phyloP scores from a whole-genome alignment of 345 rosid species.

The Eucalyptus sp. region DNA sequence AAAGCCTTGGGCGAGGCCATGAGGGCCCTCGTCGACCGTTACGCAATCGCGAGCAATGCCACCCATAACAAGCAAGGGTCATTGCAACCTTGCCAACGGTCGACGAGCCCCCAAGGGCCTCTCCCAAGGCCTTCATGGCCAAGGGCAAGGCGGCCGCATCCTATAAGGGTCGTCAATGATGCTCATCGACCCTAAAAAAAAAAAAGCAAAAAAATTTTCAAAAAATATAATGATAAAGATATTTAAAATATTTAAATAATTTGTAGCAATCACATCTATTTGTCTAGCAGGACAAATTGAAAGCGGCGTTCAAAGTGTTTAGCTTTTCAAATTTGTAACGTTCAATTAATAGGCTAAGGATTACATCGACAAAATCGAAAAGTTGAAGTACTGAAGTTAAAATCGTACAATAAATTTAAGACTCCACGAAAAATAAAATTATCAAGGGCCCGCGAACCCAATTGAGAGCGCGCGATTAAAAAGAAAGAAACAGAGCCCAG shows the following conservation, averaged over 20 bases:
- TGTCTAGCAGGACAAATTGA: rapidly evolving
- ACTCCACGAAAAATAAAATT: neutral
- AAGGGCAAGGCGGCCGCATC: no score
- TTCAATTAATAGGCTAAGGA: no score
- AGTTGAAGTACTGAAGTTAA: neutral
- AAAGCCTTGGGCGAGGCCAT: no score
- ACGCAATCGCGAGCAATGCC: rapidly evolving
- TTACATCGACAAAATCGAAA: neutral
- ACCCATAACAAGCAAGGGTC: rapidly evolving
- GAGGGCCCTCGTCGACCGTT: rapidly evolving
- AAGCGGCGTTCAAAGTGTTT: no score
- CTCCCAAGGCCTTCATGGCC: rapidly evolving
- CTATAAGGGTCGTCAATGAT: rapidly evolving
- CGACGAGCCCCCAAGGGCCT: rapidly evolving
- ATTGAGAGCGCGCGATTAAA: neutral
- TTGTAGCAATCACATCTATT: rapidly evolving
- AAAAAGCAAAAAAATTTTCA: no score
- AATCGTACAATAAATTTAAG: rapidly evolving
- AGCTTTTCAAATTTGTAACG: rapidly evolving
- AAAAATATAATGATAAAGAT: no score
- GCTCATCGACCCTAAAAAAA: no score
- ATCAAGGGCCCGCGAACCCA: neutral
- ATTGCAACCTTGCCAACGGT: rapidly evolving
- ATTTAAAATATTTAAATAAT: no score
- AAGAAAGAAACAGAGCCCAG: neutral